phyloP scores from a whole-genome alignment of 495 filamentous ascomycete genomes.

The Podospora fimiseda region DNA sequence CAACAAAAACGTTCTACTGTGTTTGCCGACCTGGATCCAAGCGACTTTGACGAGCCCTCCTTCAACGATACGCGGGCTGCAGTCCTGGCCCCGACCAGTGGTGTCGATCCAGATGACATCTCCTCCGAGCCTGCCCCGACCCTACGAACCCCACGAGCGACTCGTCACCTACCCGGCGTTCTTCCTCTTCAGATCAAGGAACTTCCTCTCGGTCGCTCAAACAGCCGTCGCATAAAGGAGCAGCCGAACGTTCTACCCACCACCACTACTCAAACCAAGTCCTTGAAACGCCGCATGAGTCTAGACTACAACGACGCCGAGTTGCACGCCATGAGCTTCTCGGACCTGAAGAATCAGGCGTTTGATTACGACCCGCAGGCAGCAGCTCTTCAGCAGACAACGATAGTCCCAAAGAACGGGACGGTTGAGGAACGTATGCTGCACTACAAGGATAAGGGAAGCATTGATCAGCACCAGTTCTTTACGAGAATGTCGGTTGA shows the following conservation, averaged over 20 bases:
- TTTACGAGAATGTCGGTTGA: slow-evolving; percentile 57
- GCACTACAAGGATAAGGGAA: slow-evolving; percentile 30
- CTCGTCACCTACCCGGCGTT: slow-evolving; percentile 3
- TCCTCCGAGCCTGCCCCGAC: slow-evolving; percentile 12
- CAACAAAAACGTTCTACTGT: slow-evolving; percentile 28
- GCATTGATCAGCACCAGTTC: slow-evolving; percentile 53
- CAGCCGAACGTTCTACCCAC: not conserved
- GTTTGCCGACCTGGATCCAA: slow-evolving; percentile 22
- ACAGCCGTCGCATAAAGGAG: slow-evolving; percentile 29
- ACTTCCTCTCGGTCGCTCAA: slow-evolving; percentile 21
- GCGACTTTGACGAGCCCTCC: slow-evolving; percentile 17
- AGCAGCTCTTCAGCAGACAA: slow-evolving; percentile 21
- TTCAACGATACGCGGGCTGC: slow-evolving; percentile 30
- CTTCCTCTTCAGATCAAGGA: slow-evolving; percentile 3
- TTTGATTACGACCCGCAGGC: slow-evolving; percentile 51
- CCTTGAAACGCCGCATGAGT: slow-evolving; percentile 33
- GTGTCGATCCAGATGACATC: slow-evolving; percentile 15
- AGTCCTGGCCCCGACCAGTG: slow-evolving; percentile 15
- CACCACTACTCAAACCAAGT: not conserved
- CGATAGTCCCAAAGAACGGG: slow-evolving; percentile 10
- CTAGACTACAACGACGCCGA: slow-evolving; percentile 49
- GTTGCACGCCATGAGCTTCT: slow-evolving; percentile 48
- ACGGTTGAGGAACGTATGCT: slow-evolving; percentile 38
- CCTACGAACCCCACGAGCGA: slow-evolving; percentile 21
- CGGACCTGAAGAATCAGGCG: slow-evolving; percentile 43